Percentiles rank a stretch among this genome's conserved stretches.
Conservation (phyloP, 1,284 basidiomycete genomes). For the Leccinum pachyderme region DNA sequence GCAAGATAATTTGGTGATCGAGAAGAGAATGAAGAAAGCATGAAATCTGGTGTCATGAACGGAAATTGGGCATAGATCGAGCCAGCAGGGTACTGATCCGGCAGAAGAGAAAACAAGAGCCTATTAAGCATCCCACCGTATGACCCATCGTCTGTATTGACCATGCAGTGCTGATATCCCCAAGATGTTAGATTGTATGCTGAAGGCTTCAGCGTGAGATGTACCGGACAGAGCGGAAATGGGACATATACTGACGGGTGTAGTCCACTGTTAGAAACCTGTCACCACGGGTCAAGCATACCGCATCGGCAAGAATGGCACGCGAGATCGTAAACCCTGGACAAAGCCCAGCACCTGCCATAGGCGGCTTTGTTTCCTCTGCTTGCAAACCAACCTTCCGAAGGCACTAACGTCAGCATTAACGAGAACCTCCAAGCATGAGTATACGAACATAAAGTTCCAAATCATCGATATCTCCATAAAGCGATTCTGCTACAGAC, state of each 20-base stretch:
- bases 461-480: constrained; percentile 73
- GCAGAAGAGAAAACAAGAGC: constrained; percentile 69
- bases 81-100: constrained; percentile 60
- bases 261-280: constrained; percentile 79
- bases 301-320: constrained; percentile 82
- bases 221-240: background rate
- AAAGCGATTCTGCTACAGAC: constrained; percentile 66
- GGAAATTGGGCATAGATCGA: constrained; percentile 68
- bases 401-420: background rate
- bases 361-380: constrained; percentile 70
- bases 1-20: constrained; percentile 8
- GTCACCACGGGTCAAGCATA: constrained; percentile 70
- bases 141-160: constrained; percentile 63
- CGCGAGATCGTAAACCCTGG: constrained; percentile 88
- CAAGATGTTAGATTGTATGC: constrained; percentile 73
- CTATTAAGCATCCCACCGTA: constrained; percentile 72
- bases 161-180: constrained; percentile 73
- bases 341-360: constrained; percentile 77
- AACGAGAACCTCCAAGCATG: background rate
- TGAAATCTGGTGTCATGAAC: constrained; percentile 51
- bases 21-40: constrained; percentile 17
- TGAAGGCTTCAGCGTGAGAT: constrained; percentile 26
- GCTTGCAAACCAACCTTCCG: constrained; percentile 66
- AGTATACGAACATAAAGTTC: constrained; percentile 60
- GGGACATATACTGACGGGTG: constrained; percentile 50